These are phyloP conservation scores for Santalum album DNA, from an alignment of 164 flowering plant species.

Conservation along the genomic window DNA sequence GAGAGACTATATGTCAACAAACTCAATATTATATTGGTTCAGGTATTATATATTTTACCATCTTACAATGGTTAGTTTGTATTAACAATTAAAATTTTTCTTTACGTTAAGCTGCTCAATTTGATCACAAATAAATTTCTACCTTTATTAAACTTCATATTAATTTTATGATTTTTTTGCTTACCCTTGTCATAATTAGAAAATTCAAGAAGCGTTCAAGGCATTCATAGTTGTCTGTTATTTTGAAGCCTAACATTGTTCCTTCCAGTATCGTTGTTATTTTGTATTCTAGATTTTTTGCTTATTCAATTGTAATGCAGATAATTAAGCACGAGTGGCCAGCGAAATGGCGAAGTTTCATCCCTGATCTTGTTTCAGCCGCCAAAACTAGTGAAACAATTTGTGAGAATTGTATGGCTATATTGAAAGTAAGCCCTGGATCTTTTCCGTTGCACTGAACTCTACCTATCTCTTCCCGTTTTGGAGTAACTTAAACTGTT, in stretches of 20 bases:
- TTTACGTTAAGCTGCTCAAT: no score
- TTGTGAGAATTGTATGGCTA: conserved; percentile 98
- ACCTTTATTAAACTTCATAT: no score
- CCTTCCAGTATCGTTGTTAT: neutral
- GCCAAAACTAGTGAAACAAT: conserved; percentile 97
- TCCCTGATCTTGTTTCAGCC: conserved; percentile 94
- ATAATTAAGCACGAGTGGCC: conserved; percentile 99
- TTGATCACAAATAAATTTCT: no score
- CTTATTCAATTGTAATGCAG: conserved; percentile 28
- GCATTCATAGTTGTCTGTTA: neutral
- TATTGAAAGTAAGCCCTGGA: conserved; percentile 56
- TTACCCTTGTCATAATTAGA: no score
- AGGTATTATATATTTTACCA: conserved; percentile 33
- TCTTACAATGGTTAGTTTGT: neutral
- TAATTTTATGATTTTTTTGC: no score
- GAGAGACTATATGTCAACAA: conserved; percentile 95
- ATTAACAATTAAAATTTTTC: no score
- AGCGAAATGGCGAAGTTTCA: conserved; percentile 81
- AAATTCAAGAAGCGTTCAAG: neutral
- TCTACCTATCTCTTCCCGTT: neutral
- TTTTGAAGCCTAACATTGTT: neutral
- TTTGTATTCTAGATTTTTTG: neutral
- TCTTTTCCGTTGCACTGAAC: neutral
- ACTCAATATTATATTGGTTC: conserved; percentile 86
- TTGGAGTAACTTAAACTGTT: conserved; percentile 7